Base-by-base conservation (phyloP, 768 basidiomycete species). In the Neoboletus subvelutipes region DNA sequence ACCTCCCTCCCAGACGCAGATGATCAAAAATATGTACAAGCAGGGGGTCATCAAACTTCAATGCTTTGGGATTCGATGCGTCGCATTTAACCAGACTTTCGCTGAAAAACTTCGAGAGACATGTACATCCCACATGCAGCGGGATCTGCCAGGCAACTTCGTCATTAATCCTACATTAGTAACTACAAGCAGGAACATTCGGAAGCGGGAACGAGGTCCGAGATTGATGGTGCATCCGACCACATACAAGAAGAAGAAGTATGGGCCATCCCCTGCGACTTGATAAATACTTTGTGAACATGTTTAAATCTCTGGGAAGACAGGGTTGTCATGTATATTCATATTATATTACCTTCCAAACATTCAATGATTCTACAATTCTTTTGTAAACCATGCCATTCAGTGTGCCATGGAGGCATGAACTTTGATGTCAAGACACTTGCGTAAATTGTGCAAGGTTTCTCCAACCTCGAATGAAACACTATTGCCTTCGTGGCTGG, bases 391-490 rank as follows among this genome's bases (percentile, higher is more conserved):
- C 18, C 0, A 33, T 15, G 31, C 13, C 15, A 49, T 55, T 57
- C 51, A 68, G 31, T 24, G 55, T 36, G 48, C 29, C 47, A 47
- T 54, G 13, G 54, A 52, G 18, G 76, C 75, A 59, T 82, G 72
- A 10, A 85, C 77, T 50, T 77, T 66, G 48, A 80, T 71, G 8
- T 88, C 83, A 41, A 92, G 69, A 65, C 90, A 91, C 68, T 90
- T 90, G 53, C 80, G 77, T 52, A 94, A 69, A 63, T 83, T 74
- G 47, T 83, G 64, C 34, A 72, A 73, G 5, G 75, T 77, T 62
- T 85, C 81, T 5, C 85, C 85, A 6, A 84, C 75, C 10, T 65
- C 63, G 83, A 85, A 87, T 2, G 58, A n/a, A 20, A 24, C 15
- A 37, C n/a, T 6, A 2, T 47, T 50, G 33, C 58, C 59, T 22